phyloP scores from a whole-genome alignment of 2,329 filamentous ascomycete species.

The Fusarium sp. region DNA sequence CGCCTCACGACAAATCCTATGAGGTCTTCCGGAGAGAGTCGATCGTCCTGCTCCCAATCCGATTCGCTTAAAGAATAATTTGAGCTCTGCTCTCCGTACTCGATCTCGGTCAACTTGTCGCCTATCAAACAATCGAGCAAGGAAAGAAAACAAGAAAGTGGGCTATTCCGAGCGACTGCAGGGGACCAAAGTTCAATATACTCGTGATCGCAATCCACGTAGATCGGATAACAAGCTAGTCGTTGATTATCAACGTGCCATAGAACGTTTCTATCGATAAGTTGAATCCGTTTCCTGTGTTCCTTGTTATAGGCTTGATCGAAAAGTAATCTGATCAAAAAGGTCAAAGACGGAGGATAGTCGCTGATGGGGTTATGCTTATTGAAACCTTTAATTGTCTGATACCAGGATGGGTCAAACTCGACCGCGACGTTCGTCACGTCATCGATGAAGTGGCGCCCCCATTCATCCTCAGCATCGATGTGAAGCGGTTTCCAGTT shows the following conservation, averaged over 20 bases:
- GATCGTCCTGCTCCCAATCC: not conserved
- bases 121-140: not conserved
- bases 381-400: fast-evolving
- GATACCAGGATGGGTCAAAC: not conserved
- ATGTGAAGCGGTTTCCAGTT: not conserved
- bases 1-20: not conserved
- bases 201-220: not conserved
- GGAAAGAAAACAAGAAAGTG: fast-evolving
- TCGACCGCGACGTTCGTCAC: not conserved
- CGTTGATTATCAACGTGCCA: fast-evolving
- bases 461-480: not conserved
- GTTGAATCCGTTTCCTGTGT: not conserved
- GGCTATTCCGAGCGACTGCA: not conserved
- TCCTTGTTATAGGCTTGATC: not conserved
- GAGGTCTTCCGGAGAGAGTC: not conserved
- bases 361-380: not conserved
- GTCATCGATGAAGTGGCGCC: not conserved
- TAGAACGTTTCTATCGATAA: not conserved
- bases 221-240: not conserved
- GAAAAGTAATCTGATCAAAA: not conserved
- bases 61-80: not conserved
- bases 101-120: not conserved
- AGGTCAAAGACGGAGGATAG: not conserved
- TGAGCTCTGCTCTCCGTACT: not conserved
- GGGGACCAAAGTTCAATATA: no score